Evolutionary conservation across 768 basidiomycete genomes (phyloP).

Genomic region (Hygrocybe punicea): DNA sequence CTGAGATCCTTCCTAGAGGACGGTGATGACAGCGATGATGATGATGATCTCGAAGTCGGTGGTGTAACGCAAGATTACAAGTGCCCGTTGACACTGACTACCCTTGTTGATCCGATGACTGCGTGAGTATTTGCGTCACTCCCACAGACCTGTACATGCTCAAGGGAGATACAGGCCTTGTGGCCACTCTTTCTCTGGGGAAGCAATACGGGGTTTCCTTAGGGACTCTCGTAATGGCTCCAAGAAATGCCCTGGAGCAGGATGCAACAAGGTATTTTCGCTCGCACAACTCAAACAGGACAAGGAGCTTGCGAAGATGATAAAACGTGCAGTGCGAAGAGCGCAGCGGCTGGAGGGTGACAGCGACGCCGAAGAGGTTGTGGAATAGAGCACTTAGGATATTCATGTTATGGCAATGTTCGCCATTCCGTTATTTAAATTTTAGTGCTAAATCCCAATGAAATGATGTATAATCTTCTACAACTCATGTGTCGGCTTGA

Average conservation of each 20-base stretch:
- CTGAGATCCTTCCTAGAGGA: slow-evolving; percentile 50
- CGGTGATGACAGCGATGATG: slow-evolving; percentile 77
- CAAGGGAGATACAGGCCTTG: slow-evolving; percentile 39
- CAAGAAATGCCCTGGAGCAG: slow-evolving; percentile 65
- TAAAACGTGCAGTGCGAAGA: slow-evolving; percentile 57
- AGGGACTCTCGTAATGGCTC: slow-evolving; percentile 28
- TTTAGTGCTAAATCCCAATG: not conserved
- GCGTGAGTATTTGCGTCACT: slow-evolving; percentile 53
- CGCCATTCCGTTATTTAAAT: not conserved
- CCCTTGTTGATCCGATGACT: slow-evolving; percentile 70
- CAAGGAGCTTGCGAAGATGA: slow-evolving; percentile 57
- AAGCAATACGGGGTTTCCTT: slow-evolving; percentile 67
- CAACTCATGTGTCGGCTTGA: too few species aligned
- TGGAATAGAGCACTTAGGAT: slow-evolving; percentile 34
- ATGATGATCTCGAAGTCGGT: slow-evolving; percentile 87
- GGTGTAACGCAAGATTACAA: slow-evolving; percentile 80
- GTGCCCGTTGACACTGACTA: slow-evolving; percentile 73
- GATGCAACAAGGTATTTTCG: slow-evolving; percentile 61
- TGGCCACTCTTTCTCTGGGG: slow-evolving; percentile 77
- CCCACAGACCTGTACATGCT: slow-evolving; percentile 1
- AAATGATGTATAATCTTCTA: too few species aligned
- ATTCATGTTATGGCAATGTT: not conserved
- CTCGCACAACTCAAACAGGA: slow-evolving; percentile 51
- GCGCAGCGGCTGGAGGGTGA: slow-evolving; percentile 47
- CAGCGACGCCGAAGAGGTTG: slow-evolving; percentile 59